Evolutionary conservation across 345 rosid genomes (phyloP).

Genomic region (Tarenaya hassleriana): DNA sequence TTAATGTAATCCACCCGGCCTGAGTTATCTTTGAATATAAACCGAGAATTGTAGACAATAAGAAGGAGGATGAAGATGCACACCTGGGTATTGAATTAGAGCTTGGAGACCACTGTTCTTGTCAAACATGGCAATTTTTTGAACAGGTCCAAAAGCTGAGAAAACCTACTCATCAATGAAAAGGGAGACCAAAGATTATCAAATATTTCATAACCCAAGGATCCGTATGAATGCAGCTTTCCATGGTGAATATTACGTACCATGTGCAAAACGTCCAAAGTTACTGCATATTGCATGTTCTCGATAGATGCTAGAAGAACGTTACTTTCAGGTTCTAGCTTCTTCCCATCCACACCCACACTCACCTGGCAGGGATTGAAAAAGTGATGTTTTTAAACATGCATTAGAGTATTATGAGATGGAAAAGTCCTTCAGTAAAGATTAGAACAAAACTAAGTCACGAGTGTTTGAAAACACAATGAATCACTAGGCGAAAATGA

Average conservation of each 20-base stretch:
- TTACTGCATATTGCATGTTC: conserved; percentile 99
- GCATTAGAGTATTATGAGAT: not conserved
- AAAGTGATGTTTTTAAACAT: not conserved
- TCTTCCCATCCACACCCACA: conserved; percentile 87
- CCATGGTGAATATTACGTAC: conserved; percentile 30
- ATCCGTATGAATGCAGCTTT: not conserved
- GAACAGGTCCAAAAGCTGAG: conserved; percentile 86
- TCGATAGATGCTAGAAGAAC: conserved; percentile 99
- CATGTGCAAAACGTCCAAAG: conserved; percentile 91
- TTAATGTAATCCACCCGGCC: too few species aligned
- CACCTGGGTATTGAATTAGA: conserved; percentile 79
- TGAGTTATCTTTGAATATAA: too few species aligned
- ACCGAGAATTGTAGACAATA: too few species aligned
- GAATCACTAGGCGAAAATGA: too few species aligned
- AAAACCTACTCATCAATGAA: conserved; percentile 50
- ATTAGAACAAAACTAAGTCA: not conserved
- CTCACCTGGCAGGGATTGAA: conserved; percentile 38
- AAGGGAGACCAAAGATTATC: not conserved
- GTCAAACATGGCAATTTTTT: conserved; percentile 98
- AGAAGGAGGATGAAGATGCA: too few species aligned
- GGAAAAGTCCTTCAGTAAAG: too few species aligned
- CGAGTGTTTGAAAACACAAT: too few species aligned
- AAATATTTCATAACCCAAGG: not conserved
- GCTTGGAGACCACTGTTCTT: conserved; percentile 96
- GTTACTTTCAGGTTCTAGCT: conserved; percentile 94